Base-by-base conservation (phyloP, 2,329 filamentous ascomycete genomes). In the Hawksworthiomyces lignivorus region DNA sequence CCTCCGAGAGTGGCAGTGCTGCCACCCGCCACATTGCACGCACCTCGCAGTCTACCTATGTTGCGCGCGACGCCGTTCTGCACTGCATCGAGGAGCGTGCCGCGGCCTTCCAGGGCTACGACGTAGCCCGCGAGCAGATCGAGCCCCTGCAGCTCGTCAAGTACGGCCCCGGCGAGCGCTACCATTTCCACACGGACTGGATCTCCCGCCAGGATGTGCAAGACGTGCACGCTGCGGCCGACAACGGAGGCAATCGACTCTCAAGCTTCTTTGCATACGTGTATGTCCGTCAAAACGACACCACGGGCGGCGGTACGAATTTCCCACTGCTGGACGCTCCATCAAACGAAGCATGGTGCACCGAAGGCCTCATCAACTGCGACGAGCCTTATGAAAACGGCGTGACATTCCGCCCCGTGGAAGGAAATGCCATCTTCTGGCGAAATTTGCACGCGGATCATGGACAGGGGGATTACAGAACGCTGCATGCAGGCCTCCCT, bases 141-240 rank as follows among this genome's bases (percentile, higher is more conserved):
- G 67, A 71, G 55, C 66, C 67, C 1, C 52, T 71, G 11, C 68
- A 71, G 50, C 62, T 71, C 7, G 67, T 70, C 42, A 63, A 62
- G 48, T 72, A 72, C 49, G 62, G 53, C 20, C 48, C 53, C 8
- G 63, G 63, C 10, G 64, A 68, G 49, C 63, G 59, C 39, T 70
- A 68, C 52, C 63, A 69, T 48, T 65, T 64, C 49, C 69, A 72
- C 55, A 70, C 66, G 5, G 69, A 72, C 55, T 72, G 69, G 69
- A 69, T 69, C 56, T 61, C 61, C 4, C 29, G 38, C 5, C n/a
- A 24, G 7, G 22, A 12, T 14, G 39, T 28, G 12, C 60, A 63
- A 38, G 51, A 58, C 2, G 48, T 54, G 4, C 36, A 64, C 33
- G 56, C 61, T n/a, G 56, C 57, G 1, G 56, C 60, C 12, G 56